Evolutionary conservation across 1,139 yeast species (phyloP).

Genomic region (Sugiyamaella xylanicola): DNA sequence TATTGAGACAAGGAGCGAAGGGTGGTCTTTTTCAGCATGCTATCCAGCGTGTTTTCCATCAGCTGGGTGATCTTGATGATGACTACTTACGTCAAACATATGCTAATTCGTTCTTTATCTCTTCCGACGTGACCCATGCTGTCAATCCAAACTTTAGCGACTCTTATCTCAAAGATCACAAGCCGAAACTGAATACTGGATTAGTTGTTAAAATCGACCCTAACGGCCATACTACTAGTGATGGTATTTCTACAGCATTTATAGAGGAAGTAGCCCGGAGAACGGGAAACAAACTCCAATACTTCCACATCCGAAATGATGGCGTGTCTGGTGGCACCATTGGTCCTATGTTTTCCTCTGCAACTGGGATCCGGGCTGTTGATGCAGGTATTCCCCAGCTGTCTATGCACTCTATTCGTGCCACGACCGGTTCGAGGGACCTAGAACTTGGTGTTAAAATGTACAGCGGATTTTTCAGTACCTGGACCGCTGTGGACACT

Average conservation of each 20-base stretch:
- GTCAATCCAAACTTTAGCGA: slow-evolving; percentile 81
- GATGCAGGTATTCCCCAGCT: slow-evolving; percentile 79
- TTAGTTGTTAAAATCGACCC: slow-evolving; percentile 66
- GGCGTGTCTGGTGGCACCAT: slow-evolving; percentile 78
- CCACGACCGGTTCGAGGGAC: slow-evolving; percentile 71
- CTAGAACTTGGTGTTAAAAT: slow-evolving; percentile 67
- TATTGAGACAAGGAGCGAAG: slow-evolving; percentile 90
- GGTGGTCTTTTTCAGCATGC: slow-evolving; percentile 82
- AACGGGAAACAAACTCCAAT: slow-evolving; percentile 61
- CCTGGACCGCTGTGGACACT: slow-evolving; percentile 47
- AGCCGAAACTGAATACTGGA: slow-evolving; percentile 74
- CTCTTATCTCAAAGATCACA: slow-evolving; percentile 64
- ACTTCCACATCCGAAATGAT: slow-evolving; percentile 58
- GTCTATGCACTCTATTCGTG: slow-evolving; percentile 81
- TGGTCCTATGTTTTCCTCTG: slow-evolving; percentile 66
- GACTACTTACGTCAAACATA: slow-evolving; percentile 36
- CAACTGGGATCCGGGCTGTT: slow-evolving; percentile 72
- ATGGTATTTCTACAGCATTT: slow-evolving; percentile 61
- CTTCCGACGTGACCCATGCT: slow-evolving; percentile 94
- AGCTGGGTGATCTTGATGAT: slow-evolving; percentile 50
- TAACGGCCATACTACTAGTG: slow-evolving; percentile 73
- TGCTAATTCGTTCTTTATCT: slow-evolving; percentile 74
- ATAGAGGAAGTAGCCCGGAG: slow-evolving; percentile 58
- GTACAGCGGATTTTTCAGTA: slow-evolving; percentile 61
- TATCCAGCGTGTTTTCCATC: slow-evolving; percentile 62